Conservation (phyloP, 2,329 filamentous ascomycete genomes). For the Xylaria digitata region DNA sequence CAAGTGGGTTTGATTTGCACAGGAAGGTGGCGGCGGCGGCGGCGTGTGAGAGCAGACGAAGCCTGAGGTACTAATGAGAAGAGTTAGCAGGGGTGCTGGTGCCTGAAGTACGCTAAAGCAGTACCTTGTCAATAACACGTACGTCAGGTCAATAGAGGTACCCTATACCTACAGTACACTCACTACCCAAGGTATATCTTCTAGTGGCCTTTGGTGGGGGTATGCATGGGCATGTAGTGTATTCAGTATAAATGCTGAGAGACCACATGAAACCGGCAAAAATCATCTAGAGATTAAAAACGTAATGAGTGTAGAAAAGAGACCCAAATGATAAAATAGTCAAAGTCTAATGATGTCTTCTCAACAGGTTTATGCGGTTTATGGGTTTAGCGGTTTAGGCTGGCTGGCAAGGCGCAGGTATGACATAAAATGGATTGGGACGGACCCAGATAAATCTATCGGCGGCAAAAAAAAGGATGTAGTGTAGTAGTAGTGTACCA, state of each 20-base stretch:
- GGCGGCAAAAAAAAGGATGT: constrained; percentile 36
- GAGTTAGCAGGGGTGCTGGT: constrained; percentile 33
- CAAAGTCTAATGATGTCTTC: constrained; percentile 22
- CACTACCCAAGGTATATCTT: not conserved
- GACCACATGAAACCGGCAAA: not conserved
- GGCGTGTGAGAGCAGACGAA: constrained; percentile 17
- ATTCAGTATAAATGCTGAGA: constrained; percentile 4
- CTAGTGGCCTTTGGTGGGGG: not conserved
- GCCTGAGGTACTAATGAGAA: constrained; percentile 26
- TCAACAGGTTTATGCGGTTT: constrained; percentile 23
- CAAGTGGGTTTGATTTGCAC: constrained; percentile 29
- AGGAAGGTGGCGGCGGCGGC: constrained; percentile 27
- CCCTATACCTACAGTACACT: not conserved
- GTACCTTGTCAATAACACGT: constrained; percentile 18
- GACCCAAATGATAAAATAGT: not conserved
- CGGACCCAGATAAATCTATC: constrained; percentile 34
- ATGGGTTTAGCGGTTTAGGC: constrained; percentile 2
- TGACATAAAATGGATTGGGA: constrained; percentile 36
- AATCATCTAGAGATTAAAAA: not conserved
- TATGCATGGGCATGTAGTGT: not conserved
- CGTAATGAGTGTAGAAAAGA: not conserved
- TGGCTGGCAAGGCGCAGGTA: constrained; percentile 34
- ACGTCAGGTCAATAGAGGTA: constrained; percentile 7
- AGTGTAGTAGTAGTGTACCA: constrained; percentile 27
- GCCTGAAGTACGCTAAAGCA: constrained; percentile 26